phyloP scores from a whole-genome alignment of 371 early-diverging fungal genomes.

The Fennellomyces sp. region DNA sequence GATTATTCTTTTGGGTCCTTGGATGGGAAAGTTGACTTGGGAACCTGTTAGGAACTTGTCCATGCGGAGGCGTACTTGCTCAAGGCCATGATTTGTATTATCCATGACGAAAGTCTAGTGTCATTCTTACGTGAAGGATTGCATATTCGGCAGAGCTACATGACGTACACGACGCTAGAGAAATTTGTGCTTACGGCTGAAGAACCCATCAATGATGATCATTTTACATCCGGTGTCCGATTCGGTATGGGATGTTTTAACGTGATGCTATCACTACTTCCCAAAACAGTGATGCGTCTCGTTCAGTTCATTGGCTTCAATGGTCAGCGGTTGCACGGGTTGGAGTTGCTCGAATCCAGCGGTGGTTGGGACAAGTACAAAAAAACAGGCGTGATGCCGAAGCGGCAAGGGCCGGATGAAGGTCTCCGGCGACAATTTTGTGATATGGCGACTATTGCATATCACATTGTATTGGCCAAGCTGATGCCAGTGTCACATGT shows the following conservation, averaged over 20 bases:
- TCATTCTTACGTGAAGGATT: slow-evolving; percentile 71
- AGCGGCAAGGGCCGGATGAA: slow-evolving; percentile 27
- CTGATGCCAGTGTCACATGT: slow-evolving; percentile 52
- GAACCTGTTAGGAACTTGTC: slow-evolving; percentile 58
- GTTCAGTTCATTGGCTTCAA: slow-evolving; percentile 75
- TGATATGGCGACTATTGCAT: slow-evolving; percentile 58
- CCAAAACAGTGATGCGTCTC: slow-evolving; percentile 57
- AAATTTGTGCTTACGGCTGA: slow-evolving; percentile 46
- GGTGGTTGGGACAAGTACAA: slow-evolving; percentile 44
- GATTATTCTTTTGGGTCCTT: neutral
- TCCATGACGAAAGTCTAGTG: slow-evolving; percentile 66
- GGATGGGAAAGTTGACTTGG: neutral
- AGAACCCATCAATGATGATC: slow-evolving; percentile 57
- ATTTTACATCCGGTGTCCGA: slow-evolving; percentile 68
- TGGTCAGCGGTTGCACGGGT: slow-evolving; percentile 62
- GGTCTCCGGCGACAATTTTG: slow-evolving; percentile 58
- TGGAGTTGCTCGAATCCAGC: slow-evolving; percentile 57
- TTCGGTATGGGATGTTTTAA: slow-evolving; percentile 73
- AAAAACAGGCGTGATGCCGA: slow-evolving; percentile 9
- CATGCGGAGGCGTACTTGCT: slow-evolving; percentile 68
- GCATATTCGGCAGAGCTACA: slow-evolving; percentile 61
- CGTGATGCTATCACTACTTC: slow-evolving; percentile 67
- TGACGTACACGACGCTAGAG: slow-evolving; percentile 55
- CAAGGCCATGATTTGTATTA: slow-evolving; percentile 62
- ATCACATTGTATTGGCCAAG: slow-evolving; percentile 66